phyloP scores from a whole-genome alignment of 2,329 filamentous ascomycete species.

The Septoria linicola region DNA sequence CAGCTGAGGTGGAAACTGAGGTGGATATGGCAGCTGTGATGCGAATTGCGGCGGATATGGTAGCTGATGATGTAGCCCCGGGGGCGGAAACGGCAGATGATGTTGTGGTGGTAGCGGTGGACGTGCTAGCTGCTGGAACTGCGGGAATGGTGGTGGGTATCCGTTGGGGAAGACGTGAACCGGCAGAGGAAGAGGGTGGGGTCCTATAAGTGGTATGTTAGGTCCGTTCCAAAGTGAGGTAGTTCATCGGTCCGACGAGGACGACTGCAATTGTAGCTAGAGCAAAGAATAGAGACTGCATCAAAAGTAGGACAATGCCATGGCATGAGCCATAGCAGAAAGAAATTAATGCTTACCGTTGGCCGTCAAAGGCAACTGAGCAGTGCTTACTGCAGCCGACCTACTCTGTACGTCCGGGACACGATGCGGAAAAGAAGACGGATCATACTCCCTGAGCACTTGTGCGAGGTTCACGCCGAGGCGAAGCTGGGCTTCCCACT shows the following conservation, averaged over 20 bases:
- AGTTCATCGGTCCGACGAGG: no score
- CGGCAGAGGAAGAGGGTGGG: conserved; percentile 33
- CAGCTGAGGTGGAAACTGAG: conserved; percentile 15
- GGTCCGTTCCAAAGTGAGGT: not conserved
- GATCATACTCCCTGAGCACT: conserved; percentile 38
- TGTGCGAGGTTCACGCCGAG: conserved; percentile 31
- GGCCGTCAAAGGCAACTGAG: conserved; percentile 20
- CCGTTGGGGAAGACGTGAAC: conserved; percentile 31
- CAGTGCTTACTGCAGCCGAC: conserved; percentile 25
- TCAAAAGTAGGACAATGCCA: not conserved
- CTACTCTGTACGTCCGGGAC: conserved; percentile 26
- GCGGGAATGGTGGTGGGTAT: conserved; percentile 11
- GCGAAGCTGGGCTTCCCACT: conserved; percentile 57
- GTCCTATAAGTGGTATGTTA: conserved; percentile 21
- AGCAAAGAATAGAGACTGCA: not conserved
- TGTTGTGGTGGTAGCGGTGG: conserved; percentile 3
- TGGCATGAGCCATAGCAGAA: conserved; percentile 4
- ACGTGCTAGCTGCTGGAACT: conserved; percentile 9
- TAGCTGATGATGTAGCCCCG: conserved; percentile 4
- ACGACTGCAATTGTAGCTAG: no score
- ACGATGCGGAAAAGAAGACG: conserved; percentile 30
- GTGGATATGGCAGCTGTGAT: conserved; percentile 1
- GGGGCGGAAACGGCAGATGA: conserved; percentile 17
- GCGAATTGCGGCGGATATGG: conserved; percentile 21
- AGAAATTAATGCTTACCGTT: conserved; percentile 32